Evolutionary conservation across 768 basidiomycete species (phyloP), one percentile per base, ranked within the genome.

Genomic region (Mrakia frigida): DNA sequence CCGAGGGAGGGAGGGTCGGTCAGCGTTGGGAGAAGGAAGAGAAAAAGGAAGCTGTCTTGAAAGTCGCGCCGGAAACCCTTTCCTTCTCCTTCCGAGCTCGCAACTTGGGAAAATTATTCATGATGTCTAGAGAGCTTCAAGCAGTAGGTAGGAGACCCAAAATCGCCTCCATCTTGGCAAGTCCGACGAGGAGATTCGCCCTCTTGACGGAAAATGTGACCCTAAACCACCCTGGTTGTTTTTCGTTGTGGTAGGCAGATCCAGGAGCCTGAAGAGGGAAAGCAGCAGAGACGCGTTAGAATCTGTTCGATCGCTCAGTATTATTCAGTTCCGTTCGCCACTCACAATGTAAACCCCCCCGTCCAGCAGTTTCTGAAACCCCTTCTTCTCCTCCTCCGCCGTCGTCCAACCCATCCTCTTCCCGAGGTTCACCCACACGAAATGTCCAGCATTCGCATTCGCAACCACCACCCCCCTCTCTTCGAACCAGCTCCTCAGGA

Each of bases 401-500:
- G 80, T 80, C 33, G 37, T 50, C 74, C 80, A 82, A 10, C 80
- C 81, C 16, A 83, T 71, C 41, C 74, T 70, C 23, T 53, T 74
- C 7, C 81, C 82, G 0, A 83, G 70, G 53, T 83, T 77, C 41
- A 82, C 80, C 82, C 82, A 83, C n/a, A 81, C 74, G 77, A 82
- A 83, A 61, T 83, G 79, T 2, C 82, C 82, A 21, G 82, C 82
- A 74, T 81, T 81, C 7, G 79, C 78, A n/a, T 79, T 39, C 1
- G 81, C 80, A 3, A 83, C 82, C 7, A 74, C 53, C 14, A 83
- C 80, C 4, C 82, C 81, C 25, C 82, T 60, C 2, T 73, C 69
- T 39, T 77, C 78, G 59, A 83, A 83, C 82, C 82, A 83, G 4
- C 35, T 63, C 41, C 81, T 75, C 13, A 81, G 63, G 68, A 75